phyloP scores from a whole-genome alignment of 805 yeast genomes.

The Starmera amethionina region DNA sequence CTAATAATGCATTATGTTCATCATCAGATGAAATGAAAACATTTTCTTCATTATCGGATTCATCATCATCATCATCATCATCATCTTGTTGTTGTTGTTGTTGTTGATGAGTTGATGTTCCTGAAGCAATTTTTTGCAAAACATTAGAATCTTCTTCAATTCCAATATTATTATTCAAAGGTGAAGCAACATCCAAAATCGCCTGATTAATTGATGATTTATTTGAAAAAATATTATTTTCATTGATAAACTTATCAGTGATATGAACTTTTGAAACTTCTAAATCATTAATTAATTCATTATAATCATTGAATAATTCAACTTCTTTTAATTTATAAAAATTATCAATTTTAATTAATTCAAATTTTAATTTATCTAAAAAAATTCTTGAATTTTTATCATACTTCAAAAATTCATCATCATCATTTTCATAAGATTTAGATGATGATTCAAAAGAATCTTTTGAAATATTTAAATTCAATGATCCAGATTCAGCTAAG shows the following conservation, averaged over 20 bases:
- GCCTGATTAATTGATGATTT: constrained; percentile 15
- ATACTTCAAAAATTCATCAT: constrained; percentile 14
- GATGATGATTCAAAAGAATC: not conserved
- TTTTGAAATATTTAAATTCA: not conserved
- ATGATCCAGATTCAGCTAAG: constrained; percentile 1
- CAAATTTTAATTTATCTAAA: constrained; percentile 34
- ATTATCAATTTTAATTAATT: constrained; percentile 40
- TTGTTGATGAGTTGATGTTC: not conserved
- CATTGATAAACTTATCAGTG: constrained; percentile 13
- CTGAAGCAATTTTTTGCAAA: not conserved
- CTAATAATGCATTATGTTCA: constrained; percentile 38
- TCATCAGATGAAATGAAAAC: constrained; percentile 30
- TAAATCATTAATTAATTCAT: constrained; percentile 37
- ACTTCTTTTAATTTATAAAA: constrained; percentile 40
- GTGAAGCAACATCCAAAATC: constrained; percentile 8
- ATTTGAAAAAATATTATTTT: constrained; percentile 13
- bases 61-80: constrained; percentile 5
- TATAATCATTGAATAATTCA: constrained; percentile 35
- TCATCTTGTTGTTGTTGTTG: constrained; percentile 1
- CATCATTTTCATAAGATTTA: constrained; percentile 2
- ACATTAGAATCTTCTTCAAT: constrained; percentile 2
- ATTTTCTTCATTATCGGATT: constrained; percentile 19
- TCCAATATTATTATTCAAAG: constrained; percentile 11
- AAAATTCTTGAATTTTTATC: constrained; percentile 32
- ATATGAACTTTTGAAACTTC: constrained; percentile 23